Percentiles rank a stretch among this genome's conserved stretches.
These are phyloP conservation scores for Primulina tabacum DNA, from an alignment of 257 asterid genomes.

Conservation along the genomic window DNA sequence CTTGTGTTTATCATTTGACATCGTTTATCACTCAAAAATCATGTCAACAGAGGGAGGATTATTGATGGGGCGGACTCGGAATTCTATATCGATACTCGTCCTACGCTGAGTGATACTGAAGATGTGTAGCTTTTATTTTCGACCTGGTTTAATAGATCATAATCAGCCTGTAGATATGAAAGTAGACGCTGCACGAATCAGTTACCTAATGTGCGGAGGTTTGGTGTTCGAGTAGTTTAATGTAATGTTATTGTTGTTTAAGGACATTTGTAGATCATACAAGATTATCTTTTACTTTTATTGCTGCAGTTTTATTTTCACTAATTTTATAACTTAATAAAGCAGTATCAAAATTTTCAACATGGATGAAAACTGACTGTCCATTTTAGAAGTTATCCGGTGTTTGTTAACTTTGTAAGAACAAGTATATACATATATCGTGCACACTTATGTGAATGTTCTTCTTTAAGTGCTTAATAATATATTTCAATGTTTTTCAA, in stretches of 20 bases:
- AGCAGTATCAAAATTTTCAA: no score
- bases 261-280: no score
- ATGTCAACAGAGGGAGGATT: conserved; percentile 52
- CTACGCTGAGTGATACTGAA: conserved; percentile 50
- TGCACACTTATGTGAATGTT: no score
- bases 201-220: neutral
- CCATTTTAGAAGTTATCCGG: no score
- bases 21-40: neutral
- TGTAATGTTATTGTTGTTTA: neutral
- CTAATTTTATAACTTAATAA: no score
- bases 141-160: neutral
- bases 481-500: no score
- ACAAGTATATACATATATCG: no score
- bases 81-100: conserved; percentile 48
- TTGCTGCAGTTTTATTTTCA: no score
- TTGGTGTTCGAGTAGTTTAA: neutral
- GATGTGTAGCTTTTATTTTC: conserved; percentile 30
- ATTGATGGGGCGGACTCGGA: conserved; percentile 61
- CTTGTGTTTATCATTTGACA: neutral
- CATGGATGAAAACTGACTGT: no score
- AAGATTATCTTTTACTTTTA: no score
- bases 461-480: no score
- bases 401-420: no score
- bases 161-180: neutral
- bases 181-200: neutral